Conservation (phyloP, 2,329 filamentous ascomycete species). For the Diaporthe sp. region DNA sequence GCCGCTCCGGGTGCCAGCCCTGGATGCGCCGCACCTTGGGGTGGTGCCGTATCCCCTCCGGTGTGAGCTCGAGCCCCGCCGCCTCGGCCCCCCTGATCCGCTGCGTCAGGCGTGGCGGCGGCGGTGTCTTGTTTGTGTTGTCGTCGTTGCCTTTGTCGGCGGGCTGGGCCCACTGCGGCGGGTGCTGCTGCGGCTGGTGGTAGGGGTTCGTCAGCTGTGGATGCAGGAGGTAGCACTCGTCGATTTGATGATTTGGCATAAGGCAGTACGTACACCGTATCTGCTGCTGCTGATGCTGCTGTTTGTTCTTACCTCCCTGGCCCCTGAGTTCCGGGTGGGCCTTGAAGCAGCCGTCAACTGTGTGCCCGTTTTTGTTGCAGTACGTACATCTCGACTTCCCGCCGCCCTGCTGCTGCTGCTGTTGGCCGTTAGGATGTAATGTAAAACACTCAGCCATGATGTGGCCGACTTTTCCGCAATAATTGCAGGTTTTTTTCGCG, state of each 20-base stretch:
- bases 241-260: background rate
- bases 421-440: background rate
- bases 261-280: background rate
- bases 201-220: background rate
- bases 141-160: background rate
- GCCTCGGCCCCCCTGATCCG: background rate
- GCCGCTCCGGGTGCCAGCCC: background rate
- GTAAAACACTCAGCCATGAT: background rate
- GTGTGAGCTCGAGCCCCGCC: background rate
- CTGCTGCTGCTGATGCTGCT: background rate
- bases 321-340: background rate
- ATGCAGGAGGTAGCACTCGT: background rate
- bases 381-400: background rate
- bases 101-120: background rate
- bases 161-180: background rate
- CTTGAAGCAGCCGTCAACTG: background rate
- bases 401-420: background rate
- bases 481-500: background rate
- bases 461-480: background rate
- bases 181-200: background rate
- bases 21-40: constrained; percentile 3
- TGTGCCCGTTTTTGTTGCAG: background rate
- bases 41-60: background rate
- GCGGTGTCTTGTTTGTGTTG: background rate
- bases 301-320: background rate